These are phyloP conservation scores for Globisporangium okanoganense DNA, from an alignment of 352 stramenopile species.

Conservation along the genomic window DNA sequence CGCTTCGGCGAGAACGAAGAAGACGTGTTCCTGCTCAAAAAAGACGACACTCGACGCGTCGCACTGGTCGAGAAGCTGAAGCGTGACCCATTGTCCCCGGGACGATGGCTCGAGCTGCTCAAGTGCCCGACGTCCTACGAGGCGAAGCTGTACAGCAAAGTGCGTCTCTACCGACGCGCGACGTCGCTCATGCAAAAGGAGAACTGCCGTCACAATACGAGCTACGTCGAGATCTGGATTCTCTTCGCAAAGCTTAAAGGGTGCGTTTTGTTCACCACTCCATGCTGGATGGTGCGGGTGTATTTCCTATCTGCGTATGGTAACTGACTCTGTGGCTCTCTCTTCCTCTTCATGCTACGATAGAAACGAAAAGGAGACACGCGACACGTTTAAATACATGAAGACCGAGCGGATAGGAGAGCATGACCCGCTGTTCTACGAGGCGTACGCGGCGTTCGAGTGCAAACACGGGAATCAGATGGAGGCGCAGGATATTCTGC, in stretches of 20 bases:
- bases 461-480: conserved; percentile 39
- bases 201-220: conserved; percentile 21
- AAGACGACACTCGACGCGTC: conserved; percentile 34
- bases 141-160: conserved; percentile 33
- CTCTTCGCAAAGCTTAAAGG: conserved; percentile 48
- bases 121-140: conserved; percentile 39
- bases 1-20: conserved; percentile 63
- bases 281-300: no score
- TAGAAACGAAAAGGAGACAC: conserved; percentile 41
- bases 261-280: conserved; percentile 20
- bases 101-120: conserved; percentile 54
- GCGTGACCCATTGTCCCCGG: conserved; percentile 33
- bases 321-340: neutral
- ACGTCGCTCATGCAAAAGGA: conserved; percentile 35
- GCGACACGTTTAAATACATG: conserved; percentile 58
- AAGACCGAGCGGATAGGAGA: conserved; percentile 49
- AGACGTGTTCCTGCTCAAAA: conserved; percentile 56
- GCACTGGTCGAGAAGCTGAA: conserved; percentile 49
- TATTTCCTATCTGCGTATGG: neutral
- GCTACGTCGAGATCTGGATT: conserved; percentile 63
- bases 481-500: conserved; percentile 49
- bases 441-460: conserved; percentile 67
- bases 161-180: conserved; percentile 40
- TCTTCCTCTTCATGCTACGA: neutral
- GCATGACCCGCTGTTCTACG: conserved; percentile 44